phyloP scores from a whole-genome alignment of 257 asterid species.

The Ajuga chamaepitys region DNA sequence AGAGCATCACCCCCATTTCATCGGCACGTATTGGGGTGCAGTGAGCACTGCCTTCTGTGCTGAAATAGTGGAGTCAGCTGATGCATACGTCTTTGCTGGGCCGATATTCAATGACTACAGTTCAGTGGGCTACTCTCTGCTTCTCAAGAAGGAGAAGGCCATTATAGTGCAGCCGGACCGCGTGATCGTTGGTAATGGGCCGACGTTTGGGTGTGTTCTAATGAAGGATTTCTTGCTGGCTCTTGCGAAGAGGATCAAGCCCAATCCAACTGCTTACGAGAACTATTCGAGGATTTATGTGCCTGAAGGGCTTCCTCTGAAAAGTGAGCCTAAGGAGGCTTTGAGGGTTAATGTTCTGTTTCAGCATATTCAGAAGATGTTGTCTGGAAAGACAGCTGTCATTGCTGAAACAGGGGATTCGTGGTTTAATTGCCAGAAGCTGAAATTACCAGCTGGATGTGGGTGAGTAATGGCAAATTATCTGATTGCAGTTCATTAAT shows the following conservation, averaged over 20 bases:
- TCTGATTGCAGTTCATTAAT: background rate
- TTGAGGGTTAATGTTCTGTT: constrained; percentile 41
- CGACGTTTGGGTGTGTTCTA: constrained; percentile 26
- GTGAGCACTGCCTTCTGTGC: constrained; percentile 34
- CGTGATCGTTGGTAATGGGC: constrained; percentile 28
- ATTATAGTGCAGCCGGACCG: constrained; percentile 31
- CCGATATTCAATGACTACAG: constrained; percentile 40
- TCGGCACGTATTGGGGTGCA: constrained; percentile 41
- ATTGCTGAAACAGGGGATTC: constrained; percentile 41
- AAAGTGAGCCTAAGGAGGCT: constrained; percentile 20
- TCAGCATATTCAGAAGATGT: constrained; percentile 30
- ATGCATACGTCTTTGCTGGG: constrained; percentile 32
- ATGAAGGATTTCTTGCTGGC: constrained; percentile 32
- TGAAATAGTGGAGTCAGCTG: constrained; percentile 40
- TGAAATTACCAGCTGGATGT: constrained; percentile 28
- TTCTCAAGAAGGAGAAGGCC: constrained; percentile 35
- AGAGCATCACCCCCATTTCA: constrained; percentile 29
- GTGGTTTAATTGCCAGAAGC: constrained; percentile 38
- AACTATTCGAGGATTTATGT: constrained; percentile 32
- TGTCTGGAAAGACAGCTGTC: constrained; percentile 28
- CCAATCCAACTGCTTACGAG: constrained; percentile 30
- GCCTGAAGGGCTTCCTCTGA: constrained; percentile 20
- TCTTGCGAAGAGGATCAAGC: constrained; percentile 19
- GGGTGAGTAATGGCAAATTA: constrained; percentile 15
- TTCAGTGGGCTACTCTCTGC: constrained; percentile 32